phyloP scores from a whole-genome alignment of 2,329 filamentous ascomycete genomes.

The Exophiala sp. region DNA sequence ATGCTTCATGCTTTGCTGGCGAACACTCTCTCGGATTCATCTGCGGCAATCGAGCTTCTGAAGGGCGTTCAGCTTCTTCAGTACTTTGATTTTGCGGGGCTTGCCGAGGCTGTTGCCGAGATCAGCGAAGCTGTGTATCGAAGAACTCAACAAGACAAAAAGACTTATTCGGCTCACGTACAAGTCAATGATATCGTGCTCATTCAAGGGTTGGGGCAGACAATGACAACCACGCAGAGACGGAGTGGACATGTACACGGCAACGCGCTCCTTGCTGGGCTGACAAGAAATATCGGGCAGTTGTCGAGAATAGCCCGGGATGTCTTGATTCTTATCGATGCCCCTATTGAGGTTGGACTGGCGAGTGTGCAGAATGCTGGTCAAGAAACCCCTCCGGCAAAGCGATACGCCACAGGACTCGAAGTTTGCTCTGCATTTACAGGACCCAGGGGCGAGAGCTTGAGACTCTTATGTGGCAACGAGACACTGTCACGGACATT shows the following conservation, averaged over 20 bases:
- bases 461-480: constrained; percentile 13
- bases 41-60: constrained; percentile 19
- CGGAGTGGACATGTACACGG: constrained; percentile 19
- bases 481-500: constrained; percentile 14
- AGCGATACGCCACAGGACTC: constrained; percentile 1
- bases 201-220: constrained; percentile 14
- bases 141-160: background rate
- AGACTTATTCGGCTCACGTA: background rate
- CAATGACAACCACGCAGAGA: constrained; percentile 14
- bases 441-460: constrained; percentile 4
- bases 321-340: constrained; percentile 13
- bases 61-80: constrained; percentile 19
- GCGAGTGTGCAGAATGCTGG: background rate
- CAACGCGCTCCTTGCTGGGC: constrained; percentile 16
- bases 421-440: constrained; percentile 17
- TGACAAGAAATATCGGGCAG: constrained; percentile 18
- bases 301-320: constrained; percentile 6
- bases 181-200: constrained; percentile 9
- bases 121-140: constrained; percentile 13
- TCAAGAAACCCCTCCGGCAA: constrained; percentile 1
- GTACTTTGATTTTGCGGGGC: constrained; percentile 22
- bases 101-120: constrained; percentile 19
- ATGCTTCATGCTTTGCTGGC: constrained; percentile 14
- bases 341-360: constrained; percentile 3
- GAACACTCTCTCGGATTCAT: constrained; percentile 4